Evolutionary conservation across 495 filamentous ascomycete species (phyloP).

Genomic region (Neurospora hispaniola): DNA sequence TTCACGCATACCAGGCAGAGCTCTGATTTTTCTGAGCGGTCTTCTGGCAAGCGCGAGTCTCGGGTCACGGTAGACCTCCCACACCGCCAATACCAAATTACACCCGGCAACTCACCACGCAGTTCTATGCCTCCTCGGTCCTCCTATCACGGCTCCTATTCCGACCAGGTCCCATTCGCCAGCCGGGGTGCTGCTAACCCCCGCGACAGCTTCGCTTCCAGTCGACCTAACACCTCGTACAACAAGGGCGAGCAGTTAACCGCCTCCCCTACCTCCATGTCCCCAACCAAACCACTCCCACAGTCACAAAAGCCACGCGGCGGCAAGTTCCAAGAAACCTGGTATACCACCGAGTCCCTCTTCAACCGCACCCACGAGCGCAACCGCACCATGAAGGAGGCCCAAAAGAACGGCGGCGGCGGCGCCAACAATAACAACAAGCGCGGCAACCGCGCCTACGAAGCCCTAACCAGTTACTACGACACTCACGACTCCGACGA

Average conservation of each 20-base stretch:
- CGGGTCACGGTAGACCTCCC: slow-evolving; percentile 34
- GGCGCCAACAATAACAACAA: slow-evolving; percentile 1
- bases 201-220: slow-evolving; percentile 15
- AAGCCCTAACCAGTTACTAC: slow-evolving; percentile 34
- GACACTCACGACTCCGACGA: slow-evolving; percentile 37
- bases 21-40: slow-evolving; percentile 33
- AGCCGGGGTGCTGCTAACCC: slow-evolving; percentile 23
- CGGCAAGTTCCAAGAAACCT: slow-evolving; percentile 54
- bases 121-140: slow-evolving; percentile 25
- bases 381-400: slow-evolving; percentile 20
- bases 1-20: slow-evolving; percentile 64
- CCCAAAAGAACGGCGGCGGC: slow-evolving; percentile 29
- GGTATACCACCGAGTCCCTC: slow-evolving; percentile 43
- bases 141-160: slow-evolving; percentile 24
- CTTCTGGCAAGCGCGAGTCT: slow-evolving; percentile 37
- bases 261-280: not conserved
- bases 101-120: slow-evolving; percentile 34
- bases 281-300: slow-evolving; percentile 26
- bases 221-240: not conserved
- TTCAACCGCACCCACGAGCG: slow-evolving; percentile 41
- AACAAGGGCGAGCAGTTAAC: not conserved
- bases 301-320: slow-evolving; percentile 36
- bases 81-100: slow-evolving; percentile 38
- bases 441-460: slow-evolving; percentile 34
- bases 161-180: slow-evolving; percentile 24